Conservation (phyloP, 108 stramenopile genomes). For the Nitzschia putrida region DNA sequence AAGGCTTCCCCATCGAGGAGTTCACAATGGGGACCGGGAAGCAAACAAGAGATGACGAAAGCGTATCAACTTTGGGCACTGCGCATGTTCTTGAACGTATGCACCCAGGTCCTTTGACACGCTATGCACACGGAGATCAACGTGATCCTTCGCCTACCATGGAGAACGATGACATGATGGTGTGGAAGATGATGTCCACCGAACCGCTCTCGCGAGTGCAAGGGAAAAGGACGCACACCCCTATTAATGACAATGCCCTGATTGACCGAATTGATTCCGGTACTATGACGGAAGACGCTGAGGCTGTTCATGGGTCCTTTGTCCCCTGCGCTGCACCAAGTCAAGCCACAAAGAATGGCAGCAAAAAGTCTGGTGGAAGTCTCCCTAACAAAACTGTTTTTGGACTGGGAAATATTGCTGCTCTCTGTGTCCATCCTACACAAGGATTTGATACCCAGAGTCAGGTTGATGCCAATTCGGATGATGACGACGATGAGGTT, state of each 20-base stretch:
- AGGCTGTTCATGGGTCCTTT: not conserved
- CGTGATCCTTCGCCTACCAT: slow-evolving; percentile 13
- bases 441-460: not conserved
- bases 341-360: not conserved
- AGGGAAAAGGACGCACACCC: not conserved
- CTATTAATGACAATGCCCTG: slow-evolving; percentile 22
- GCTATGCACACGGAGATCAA: not conserved
- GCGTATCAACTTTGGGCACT: slow-evolving; percentile 38
- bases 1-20: slow-evolving; percentile 25
- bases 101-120: not conserved
- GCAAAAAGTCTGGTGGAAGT: not conserved
- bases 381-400: not conserved
- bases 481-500: not conserved
- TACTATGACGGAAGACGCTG: slow-evolving; percentile 23
- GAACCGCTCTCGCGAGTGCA: not conserved
- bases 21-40: slow-evolving; percentile 16
- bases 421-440: not conserved
- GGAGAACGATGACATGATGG: slow-evolving; percentile 7
- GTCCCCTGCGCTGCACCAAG: not conserved
- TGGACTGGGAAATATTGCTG: not conserved
- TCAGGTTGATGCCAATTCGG: not conserved
- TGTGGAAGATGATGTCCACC: not conserved
- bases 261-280: slow-evolving; percentile 35
- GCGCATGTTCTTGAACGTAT: slow-evolving; percentile 21
- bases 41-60: slow-evolving; percentile 15